Conservation (phyloP, 768 basidiomycete genomes). For the Macrocybe gigantea region DNA sequence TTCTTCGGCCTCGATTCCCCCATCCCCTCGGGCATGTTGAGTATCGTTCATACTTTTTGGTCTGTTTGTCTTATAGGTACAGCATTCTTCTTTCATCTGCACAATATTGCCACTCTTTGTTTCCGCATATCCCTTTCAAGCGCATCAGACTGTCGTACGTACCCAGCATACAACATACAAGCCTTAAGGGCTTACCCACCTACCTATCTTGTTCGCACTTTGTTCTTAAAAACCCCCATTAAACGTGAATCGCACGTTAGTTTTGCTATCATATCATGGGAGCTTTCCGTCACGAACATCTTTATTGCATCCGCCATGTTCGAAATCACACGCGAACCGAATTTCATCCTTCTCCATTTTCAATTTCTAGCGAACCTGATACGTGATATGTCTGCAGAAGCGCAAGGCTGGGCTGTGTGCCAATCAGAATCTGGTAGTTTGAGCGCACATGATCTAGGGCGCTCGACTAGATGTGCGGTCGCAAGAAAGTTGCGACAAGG, state of each 20-base stretch:
- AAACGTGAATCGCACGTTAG: slow-evolving; percentile 8
- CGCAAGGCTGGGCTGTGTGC: too few species aligned
- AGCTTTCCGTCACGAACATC: not conserved
- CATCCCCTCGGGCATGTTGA: slow-evolving; percentile 30
- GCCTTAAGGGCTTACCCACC: slow-evolving; percentile 16
- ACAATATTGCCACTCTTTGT: slow-evolving; percentile 39
- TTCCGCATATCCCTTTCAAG: slow-evolving; percentile 13
- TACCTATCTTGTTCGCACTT: slow-evolving; percentile 8
- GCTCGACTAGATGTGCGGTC: too few species aligned
- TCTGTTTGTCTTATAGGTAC: too few species aligned
- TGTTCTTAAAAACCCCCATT: slow-evolving; percentile 15
- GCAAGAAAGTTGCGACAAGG: too few species aligned
- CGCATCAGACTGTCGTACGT: slow-evolving; percentile 16
- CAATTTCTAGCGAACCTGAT: not conserved
- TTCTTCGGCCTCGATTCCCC: slow-evolving; percentile 30
- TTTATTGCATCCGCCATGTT: not conserved
- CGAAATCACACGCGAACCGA: too few species aligned
- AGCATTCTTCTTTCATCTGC: slow-evolving; percentile 22
- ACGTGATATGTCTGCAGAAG: too few species aligned
- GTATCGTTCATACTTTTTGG: slow-evolving; percentile 13
- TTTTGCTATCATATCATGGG: not conserved
- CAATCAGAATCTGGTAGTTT: too few species aligned
- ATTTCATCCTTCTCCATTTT: not conserved
- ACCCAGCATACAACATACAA: slow-evolving; percentile 6
- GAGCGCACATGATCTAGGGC: too few species aligned